A percentile compares a stretch with the other conserved stretches of the same genome.
Evolutionary conservation across 208 protist species (phyloP).

Genomic region (Acanthamoeba sp.): DNA sequence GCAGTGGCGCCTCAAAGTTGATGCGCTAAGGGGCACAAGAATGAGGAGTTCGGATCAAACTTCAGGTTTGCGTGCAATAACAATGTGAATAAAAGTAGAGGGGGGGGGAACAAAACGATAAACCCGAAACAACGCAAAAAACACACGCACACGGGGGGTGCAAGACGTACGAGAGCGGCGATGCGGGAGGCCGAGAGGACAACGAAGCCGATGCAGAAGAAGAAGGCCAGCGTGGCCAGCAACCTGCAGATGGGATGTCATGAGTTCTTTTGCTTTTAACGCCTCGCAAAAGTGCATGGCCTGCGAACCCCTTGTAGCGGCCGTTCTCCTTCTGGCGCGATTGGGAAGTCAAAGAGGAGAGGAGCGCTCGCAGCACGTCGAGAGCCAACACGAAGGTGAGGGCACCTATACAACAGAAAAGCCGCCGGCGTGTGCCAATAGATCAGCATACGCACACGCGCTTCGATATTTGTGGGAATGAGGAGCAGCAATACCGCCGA

Average conservation of each 20-base stretch:
- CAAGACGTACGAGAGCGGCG: conserved; percentile 19
- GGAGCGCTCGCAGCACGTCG: neutral
- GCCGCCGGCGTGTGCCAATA: no score
- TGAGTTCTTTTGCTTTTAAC: no score
- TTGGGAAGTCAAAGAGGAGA: neutral
- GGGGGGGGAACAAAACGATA: no score
- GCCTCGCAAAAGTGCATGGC: neutral
- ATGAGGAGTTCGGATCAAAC: no score
- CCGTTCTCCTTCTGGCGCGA: neutral
- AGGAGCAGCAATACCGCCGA: conserved; percentile 79
- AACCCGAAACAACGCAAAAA: no score
- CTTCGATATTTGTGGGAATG: neutral
- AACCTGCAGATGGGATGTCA: neutral
- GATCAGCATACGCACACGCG: neutral
- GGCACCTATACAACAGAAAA: no score
- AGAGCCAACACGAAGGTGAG: conserved; percentile 57
- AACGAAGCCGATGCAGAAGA: conserved; percentile 48
- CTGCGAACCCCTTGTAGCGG: neutral
- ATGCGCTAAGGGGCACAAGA: conserved; percentile 1
- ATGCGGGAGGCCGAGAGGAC: conserved; percentile 55
- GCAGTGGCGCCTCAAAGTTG: conserved; percentile 56
- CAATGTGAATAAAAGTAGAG: no score
- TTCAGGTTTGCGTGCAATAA: no score
- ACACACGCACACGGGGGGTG: no score
- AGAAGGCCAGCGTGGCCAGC: neutral